Evolutionary conservation across 345 rosid species (phyloP).

Genomic region (Syzygium jambos): DNA sequence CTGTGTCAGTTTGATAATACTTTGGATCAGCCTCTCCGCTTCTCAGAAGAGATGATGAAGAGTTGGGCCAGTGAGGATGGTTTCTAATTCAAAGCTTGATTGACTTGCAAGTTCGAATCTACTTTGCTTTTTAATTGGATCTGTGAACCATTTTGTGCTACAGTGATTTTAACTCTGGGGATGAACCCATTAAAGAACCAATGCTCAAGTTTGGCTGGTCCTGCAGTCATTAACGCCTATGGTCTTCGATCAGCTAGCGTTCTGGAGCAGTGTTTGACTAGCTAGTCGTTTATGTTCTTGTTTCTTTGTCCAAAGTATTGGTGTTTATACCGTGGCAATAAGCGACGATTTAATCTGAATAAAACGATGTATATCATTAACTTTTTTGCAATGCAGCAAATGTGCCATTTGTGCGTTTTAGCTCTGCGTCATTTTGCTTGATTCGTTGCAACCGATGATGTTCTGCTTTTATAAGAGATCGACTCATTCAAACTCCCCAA

Average conservation of each 20-base stretch:
- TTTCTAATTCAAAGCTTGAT: neutral
- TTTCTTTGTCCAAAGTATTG: neutral
- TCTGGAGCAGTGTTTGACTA: neutral
- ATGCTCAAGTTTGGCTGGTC: neutral
- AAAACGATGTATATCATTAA: neutral
- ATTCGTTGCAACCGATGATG: no score
- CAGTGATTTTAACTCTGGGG: conserved; percentile 3
- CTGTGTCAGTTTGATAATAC: neutral
- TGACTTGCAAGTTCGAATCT: neutral
- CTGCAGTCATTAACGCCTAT: neutral
- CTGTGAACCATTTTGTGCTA: conserved; percentile 26
- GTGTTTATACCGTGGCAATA: neutral
- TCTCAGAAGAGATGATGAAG: conserved; percentile 12
- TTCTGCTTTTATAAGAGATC: no score
- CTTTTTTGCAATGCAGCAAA: neutral
- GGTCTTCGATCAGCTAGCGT: neutral
- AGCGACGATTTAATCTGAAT: neutral
- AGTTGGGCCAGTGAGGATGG: conserved; percentile 1
- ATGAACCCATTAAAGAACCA: neutral
- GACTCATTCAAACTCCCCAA: no score
- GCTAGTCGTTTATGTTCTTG: neutral
- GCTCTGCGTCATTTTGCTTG: neutral
- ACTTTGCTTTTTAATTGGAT: neutral
- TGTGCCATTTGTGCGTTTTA: neutral
- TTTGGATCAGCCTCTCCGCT: neutral